These are phyloP conservation scores for Penicillium sp. DNA, from an alignment of 2,329 filamentous ascomycete species.

Conservation along the genomic window DNA sequence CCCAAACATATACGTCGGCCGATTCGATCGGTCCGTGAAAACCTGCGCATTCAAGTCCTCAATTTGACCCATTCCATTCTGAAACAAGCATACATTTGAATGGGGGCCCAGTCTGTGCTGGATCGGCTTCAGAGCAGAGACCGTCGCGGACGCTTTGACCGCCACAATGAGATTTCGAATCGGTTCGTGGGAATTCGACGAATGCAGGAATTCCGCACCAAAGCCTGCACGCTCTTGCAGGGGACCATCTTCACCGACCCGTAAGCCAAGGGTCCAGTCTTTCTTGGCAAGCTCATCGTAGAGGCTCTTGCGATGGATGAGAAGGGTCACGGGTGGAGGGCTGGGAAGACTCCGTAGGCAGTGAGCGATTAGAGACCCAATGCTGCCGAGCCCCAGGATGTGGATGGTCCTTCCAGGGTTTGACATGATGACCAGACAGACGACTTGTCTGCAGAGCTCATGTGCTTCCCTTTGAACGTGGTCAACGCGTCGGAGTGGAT, in stretches of 20 bases:
- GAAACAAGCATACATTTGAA: slow-evolving; percentile 13
- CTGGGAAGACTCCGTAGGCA: slow-evolving; percentile 13
- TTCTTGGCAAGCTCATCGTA: slow-evolving; percentile 12
- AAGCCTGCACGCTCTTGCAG: slow-evolving; percentile 8
- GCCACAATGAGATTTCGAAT: slow-evolving; percentile 15
- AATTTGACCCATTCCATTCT: slow-evolving; percentile 16
- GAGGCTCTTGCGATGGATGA: slow-evolving; percentile 15
- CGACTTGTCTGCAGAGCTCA: too few relatives aligned
- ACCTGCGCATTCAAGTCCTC: slow-evolving; percentile 11
- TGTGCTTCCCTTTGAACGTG: too few relatives aligned
- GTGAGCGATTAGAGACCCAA: slow-evolving; percentile 18
- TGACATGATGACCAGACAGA: slow-evolving; percentile 3
- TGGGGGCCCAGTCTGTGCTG: slow-evolving; percentile 11
- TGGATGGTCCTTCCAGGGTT: slow-evolving; percentile 5
- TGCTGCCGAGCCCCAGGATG: slow-evolving; percentile 18
- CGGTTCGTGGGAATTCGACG: slow-evolving; percentile 2
- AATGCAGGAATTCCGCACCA: slow-evolving; percentile 4
- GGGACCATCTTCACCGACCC: slow-evolving; percentile 7
- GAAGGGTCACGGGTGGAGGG: slow-evolving; percentile 15
- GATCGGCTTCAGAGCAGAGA: slow-evolving; percentile 11
- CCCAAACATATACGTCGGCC: slow-evolving; percentile 13
- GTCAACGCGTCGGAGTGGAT: too few relatives aligned
- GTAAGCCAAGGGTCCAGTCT: slow-evolving; percentile 11
- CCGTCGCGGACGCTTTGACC: slow-evolving; percentile 15
- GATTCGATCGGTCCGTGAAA: slow-evolving; percentile 4